Evolutionary conservation across 768 basidiomycete genomes (phyloP).

Genomic region (Lactarius quietus): DNA sequence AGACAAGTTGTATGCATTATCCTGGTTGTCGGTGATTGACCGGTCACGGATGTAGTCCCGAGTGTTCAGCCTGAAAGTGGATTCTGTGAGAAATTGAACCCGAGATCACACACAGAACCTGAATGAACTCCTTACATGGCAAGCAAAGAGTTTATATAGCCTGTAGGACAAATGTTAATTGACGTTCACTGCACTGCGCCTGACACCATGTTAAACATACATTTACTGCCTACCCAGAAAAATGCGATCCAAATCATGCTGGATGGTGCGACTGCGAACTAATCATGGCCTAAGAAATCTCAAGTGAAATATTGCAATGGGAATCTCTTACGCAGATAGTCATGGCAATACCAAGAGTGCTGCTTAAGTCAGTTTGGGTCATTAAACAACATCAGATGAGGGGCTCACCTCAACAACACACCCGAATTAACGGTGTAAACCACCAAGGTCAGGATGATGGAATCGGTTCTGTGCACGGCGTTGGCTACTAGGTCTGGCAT

Average conservation of each 20-base stretch:
- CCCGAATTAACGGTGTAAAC: not conserved
- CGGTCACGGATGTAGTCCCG: too few species aligned
- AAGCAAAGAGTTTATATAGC: too few species aligned
- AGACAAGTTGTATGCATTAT: too few species aligned
- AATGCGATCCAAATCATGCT: not conserved
- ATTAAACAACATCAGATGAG: not conserved
- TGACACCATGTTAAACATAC: conserved; percentile 31
- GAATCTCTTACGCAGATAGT: not conserved
- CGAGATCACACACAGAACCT: too few species aligned
- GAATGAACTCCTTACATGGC: too few species aligned
- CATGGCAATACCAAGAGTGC: not conserved
- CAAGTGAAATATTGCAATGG: not conserved
- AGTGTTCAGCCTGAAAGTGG: too few species aligned
- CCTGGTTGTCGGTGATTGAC: too few species aligned
- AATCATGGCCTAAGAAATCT: not conserved
- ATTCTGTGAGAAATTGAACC: too few species aligned
- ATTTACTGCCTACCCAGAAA: conserved; percentile 44
- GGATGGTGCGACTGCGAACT: not conserved
- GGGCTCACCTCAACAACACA: not conserved
- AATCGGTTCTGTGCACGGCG: not conserved
- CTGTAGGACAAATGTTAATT: too few species aligned
- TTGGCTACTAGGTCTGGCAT: not conserved
- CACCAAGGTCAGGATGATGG: not conserved
- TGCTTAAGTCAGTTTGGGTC: not conserved
- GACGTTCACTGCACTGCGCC: too few species aligned